Base-by-base conservation (phyloP, 495 filamentous ascomycete species). In the Xanthoparmelia taractica region DNA sequence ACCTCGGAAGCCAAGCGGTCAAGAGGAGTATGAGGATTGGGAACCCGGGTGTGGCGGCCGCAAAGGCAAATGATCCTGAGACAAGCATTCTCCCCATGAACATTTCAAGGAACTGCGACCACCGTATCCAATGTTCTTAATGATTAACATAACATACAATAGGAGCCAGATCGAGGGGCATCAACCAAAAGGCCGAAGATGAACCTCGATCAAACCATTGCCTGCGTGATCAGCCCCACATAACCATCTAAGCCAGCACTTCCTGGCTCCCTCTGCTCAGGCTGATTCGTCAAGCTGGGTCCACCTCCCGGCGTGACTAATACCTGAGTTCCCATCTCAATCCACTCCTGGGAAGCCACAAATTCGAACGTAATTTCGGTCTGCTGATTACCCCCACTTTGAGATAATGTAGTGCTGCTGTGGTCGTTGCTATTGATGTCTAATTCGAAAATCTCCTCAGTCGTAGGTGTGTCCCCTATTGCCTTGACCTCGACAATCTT, bases 291-390 rank as follows among this genome's bases (percentile, higher is more conserved):
- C 29, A 73, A 72, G 57, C 75, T 68, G 8, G 71, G 67, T 8
- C 71, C 67, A 58, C 75, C 72, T 6, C 76, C 75, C 8, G 74
- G 87, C 82, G 90, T 85, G 8, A 97, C 78, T 59, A 98, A 75
- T 29, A 97, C 86, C 62, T 83, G 84, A 20, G 86, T 87, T 2
- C 87, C 93, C 15, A 89, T 67, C 73, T 96, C 89, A 47, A 97
- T 78, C 88, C 91, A 97, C 71, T 97, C 92, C 34, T 86, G 81
- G 52, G 83, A 86, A 8, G 84, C 84, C 17, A 89, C 75, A 60
- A 98, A 84, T 48, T 87, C 84, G 65, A 96, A 86, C 0, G 83
- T 85, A 41, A 96, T 87, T 66, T 87, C 79, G 12, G 87, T 79
- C 58, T 68, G 63, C 57, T 64, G 58, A 37, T 76, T 71, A 50